Evolutionary conservation across 2,329 filamentous ascomycete species (phyloP).

Genomic region (Ilyonectria robusta): DNA sequence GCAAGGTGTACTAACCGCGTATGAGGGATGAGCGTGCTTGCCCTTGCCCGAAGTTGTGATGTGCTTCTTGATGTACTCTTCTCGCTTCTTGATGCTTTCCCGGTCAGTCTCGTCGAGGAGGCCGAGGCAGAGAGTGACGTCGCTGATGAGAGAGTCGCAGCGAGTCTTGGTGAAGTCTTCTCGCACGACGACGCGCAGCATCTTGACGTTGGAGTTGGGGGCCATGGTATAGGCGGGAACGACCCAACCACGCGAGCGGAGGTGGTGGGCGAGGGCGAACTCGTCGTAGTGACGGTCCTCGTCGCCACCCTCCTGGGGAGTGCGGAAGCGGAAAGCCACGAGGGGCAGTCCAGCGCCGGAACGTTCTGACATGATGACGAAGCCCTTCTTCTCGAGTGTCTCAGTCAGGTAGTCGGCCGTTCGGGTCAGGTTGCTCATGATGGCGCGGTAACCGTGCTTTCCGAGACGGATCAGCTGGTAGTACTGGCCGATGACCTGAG

Average conservation of each 20-base stretch:
- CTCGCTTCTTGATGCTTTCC: conserved; percentile 77
- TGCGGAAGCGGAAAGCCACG: conserved; percentile 86
- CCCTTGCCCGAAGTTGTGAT: conserved; percentile 66
- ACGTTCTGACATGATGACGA: conserved; percentile 89
- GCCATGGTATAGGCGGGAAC: conserved; percentile 98
- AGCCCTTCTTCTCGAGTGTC: conserved; percentile 81
- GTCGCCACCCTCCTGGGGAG: conserved; percentile 62
- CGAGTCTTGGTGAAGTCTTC: conserved; percentile 90
- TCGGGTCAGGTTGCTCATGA: conserved; percentile 94
- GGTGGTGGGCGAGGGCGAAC: conserved; percentile 85
- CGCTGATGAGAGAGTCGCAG: conserved; percentile 82
- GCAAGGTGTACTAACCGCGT: conserved; percentile 57
- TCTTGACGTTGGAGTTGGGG: conserved; percentile 87
- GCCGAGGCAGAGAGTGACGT: conserved; percentile 83
- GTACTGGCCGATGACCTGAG: conserved; percentile 96
- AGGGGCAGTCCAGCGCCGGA: conserved; percentile 86
- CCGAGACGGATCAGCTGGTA: conserved; percentile 97
- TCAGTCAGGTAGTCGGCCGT: conserved; percentile 89
- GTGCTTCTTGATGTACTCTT: conserved; percentile 74
- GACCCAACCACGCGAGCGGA: conserved; percentile 91
- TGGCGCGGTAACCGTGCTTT: conserved; percentile 90
- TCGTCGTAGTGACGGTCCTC: conserved; percentile 78
- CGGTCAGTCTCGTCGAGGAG: conserved; percentile 82
- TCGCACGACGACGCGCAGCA: conserved; percentile 92
- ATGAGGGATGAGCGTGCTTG: conserved; percentile 64